phyloP scores from a whole-genome alignment of 108 stramenopile genomes.

The Skeletonema costatum region DNA sequence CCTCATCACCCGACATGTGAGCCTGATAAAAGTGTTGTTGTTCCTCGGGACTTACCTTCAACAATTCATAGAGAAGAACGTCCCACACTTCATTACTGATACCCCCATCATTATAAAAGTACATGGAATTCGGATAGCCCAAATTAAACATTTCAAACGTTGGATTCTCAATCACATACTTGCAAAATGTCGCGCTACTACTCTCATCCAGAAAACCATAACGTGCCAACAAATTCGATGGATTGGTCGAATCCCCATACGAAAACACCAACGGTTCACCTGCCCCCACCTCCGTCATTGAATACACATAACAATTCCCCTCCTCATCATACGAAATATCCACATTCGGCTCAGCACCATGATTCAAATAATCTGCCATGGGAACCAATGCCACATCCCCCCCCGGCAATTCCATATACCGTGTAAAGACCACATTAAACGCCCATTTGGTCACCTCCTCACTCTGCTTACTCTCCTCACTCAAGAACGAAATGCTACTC shows the following conservation, averaged over 20 bases:
- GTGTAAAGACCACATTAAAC: conserved; percentile 52
- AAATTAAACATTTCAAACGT: conserved; percentile 40
- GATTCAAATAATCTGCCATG: conserved; percentile 39
- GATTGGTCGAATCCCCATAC: conserved; percentile 41
- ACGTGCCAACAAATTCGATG: conserved; percentile 18
- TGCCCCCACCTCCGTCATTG: conserved; percentile 7
- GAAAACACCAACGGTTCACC: conserved; percentile 17
- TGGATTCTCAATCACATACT: conserved; percentile 36
- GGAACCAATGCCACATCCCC: conserved; percentile 11
- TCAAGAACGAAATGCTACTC: conserved; percentile 4
- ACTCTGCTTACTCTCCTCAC: conserved; percentile 32
- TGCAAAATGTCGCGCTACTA: conserved; percentile 51
- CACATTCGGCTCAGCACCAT: conserved; percentile 13
- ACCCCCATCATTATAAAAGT: conserved; percentile 45
- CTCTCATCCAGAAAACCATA: conserved; percentile 44
- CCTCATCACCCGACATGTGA: conserved; percentile 42
- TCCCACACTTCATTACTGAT: conserved; percentile 37
- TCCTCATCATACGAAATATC: conserved; percentile 22
- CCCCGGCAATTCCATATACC: conserved; percentile 23
- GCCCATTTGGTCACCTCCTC: conserved; percentile 57
- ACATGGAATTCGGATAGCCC: conserved; percentile 52
- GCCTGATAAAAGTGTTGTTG: conserved; percentile 45
- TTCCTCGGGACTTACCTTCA: conserved; percentile 16
- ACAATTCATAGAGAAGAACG: conserved; percentile 28
- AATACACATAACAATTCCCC: conserved; percentile 49